Conservation (phyloP, 2,329 filamentous ascomycete species). For the Aspergillus neoniger region DNA sequence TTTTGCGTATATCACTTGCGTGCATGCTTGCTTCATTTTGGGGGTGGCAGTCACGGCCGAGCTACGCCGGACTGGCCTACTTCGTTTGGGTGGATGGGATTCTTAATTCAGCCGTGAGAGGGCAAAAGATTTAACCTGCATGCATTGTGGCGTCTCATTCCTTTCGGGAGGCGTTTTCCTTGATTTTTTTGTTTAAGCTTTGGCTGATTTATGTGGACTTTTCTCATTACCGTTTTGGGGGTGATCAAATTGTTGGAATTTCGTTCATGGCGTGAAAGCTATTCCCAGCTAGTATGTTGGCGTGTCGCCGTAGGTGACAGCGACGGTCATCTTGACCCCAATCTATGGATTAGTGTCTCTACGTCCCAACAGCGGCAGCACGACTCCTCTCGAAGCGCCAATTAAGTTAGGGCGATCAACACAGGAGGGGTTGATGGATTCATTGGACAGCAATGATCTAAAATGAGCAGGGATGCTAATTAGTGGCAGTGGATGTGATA, state of each 20-base stretch:
- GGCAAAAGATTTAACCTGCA: conserved; percentile 2
- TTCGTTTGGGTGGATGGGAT: not conserved
- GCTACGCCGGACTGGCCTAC: not conserved
- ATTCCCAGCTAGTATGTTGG: conserved; percentile 1
- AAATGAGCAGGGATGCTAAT: too few species aligned
- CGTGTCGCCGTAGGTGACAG: not conserved
- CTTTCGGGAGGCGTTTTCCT: not conserved
- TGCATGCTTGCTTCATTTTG: not conserved
- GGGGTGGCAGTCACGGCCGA: not conserved
- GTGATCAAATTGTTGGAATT: conserved; percentile 5
- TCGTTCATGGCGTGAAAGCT: too few species aligned
- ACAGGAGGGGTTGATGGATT: not conserved
- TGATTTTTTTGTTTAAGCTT: not conserved
- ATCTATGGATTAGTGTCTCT: not conserved
- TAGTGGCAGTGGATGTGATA: not conserved
- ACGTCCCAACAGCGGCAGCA: conserved; percentile 6
- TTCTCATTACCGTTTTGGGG: conserved; percentile 6
- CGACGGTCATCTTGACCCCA: not conserved
- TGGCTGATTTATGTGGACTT: too few species aligned
- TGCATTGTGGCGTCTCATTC: conserved; percentile 13
- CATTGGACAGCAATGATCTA: not conserved
- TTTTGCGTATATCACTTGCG: not conserved
- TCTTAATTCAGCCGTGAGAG: not conserved
- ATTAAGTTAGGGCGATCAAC: conserved; percentile 7
- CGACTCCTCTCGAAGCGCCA: not conserved